Evolutionary conservation across 139 green algal species (phyloP), one percentile per base, ranked within the genome.

Genomic region (Tetradesmus lagerheimii): DNA sequence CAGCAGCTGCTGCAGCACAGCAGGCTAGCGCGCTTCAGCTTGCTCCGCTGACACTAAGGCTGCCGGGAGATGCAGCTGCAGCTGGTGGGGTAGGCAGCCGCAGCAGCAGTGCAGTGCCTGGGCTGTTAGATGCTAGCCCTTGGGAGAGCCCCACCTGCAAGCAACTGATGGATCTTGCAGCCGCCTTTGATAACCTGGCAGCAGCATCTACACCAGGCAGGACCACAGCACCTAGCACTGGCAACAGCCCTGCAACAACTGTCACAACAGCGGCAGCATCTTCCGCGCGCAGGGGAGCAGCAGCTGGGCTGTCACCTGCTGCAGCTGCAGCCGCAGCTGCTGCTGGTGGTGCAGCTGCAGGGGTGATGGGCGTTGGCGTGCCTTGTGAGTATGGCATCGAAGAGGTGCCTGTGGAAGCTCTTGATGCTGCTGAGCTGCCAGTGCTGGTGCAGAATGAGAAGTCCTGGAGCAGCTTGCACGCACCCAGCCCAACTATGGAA

Each of bases 391-490:
- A 74, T 8, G 39, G 81, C 37, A 34, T 87, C 9, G 53, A 87
- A 34, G 82, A 87, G 57, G 57, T 87, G 34, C 23, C 82, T 20
- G 82, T 87, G 16, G 82, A 87, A 6, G 64, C 34, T 78, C 31
- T 87, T 2, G 82, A 87, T 79, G 82, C 62, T 29, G 67, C 25
- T 11, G 43, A 80, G 64, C 23, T 80, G 62, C 64, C 83, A 37
- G 64, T 80, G 64, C 39, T 62, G 38, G 62, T 80, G n/a, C 83
- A 88, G 62, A 80, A 88, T 66, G 83, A 80, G 38, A 88, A 80
- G 64, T 64, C 38, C 15, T 39, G 25, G 38, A n/a, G 64, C 38
- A 88, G 83, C 64, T 29, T n/a, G 27, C 50, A 53, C 16, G 81
- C 47, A 8, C 53, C 50, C 57, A 71, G 57, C 57, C 57, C 57